These are phyloP conservation scores for Fusarium sp. DNA, from an alignment of 2,329 filamentous ascomycete genomes.

Conservation along the genomic window DNA sequence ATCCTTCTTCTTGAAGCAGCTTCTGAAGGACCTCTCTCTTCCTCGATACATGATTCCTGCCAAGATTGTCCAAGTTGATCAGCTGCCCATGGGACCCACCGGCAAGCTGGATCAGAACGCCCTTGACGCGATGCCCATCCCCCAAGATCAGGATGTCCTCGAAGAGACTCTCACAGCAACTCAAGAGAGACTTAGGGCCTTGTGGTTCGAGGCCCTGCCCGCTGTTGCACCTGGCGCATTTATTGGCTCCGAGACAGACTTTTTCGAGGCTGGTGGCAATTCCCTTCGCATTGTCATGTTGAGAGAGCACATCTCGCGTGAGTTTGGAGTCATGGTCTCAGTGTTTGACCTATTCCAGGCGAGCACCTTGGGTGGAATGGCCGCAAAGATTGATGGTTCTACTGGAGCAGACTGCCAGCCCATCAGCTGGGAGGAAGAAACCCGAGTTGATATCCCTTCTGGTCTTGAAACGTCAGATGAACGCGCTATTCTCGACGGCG, in stretches of 20 bases:
- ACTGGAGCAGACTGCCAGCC: neutral
- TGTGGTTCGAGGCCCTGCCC: neutral
- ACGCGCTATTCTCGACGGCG: neutral
- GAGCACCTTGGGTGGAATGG: neutral
- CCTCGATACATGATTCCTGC: neutral
- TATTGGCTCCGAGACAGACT: neutral
- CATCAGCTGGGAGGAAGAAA: neutral
- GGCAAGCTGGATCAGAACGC: neutral
- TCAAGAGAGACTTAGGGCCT: neutral
- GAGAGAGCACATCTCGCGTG: neutral
- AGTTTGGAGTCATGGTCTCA: neutral
- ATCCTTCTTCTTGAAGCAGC: neutral
- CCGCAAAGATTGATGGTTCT: neutral
- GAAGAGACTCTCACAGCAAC: neutral
- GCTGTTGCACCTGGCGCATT: neutral
- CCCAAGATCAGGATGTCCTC: neutral
- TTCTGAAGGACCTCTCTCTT: neutral
- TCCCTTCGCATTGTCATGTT: neutral
- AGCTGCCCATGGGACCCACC: neutral
- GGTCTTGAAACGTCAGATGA: neutral
- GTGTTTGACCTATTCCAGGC: neutral
- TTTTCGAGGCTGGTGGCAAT: slow-evolving; percentile 11
- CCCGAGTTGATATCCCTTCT: neutral
- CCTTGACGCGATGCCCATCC: neutral
- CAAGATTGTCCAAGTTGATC: neutral